phyloP scores from a whole-genome alignment of 2,329 filamentous ascomycete genomes.

The Talaromyces rugulosus region DNA sequence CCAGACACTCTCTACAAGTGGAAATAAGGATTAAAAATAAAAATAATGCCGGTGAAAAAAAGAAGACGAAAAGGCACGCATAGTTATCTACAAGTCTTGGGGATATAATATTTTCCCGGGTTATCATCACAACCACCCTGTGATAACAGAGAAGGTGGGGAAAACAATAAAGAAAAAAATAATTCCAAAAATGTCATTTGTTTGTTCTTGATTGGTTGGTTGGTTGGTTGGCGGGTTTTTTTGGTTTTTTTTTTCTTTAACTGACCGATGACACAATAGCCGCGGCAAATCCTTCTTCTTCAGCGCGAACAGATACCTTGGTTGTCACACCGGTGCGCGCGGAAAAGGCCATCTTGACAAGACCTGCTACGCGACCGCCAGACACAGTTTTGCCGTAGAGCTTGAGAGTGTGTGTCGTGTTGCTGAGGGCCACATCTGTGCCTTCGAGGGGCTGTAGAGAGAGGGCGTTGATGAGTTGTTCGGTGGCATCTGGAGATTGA shows the following conservation, averaged over 20 bases:
- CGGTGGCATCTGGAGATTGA: conserved; percentile 69
- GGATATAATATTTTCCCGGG: neutral
- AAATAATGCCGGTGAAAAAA: neutral
- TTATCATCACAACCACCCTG: neutral
- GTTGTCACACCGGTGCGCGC: conserved; percentile 91
- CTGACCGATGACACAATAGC: conserved; percentile 81
- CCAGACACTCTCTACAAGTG: neutral
- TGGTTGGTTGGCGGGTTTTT: neutral
- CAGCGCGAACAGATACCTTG: conserved; percentile 86
- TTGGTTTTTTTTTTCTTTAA: conserved; percentile 43
- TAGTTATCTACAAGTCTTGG: conserved; percentile 2
- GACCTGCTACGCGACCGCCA: conserved; percentile 82
- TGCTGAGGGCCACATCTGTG: conserved; percentile 82
- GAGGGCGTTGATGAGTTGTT: conserved; percentile 79
- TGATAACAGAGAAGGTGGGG: neutral
- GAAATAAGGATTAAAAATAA: neutral
- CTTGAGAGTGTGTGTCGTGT: conserved; percentile 90
- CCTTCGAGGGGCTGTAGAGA: conserved; percentile 92
- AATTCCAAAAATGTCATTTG: conserved; percentile 1
- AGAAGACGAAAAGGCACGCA: neutral
- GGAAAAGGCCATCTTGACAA: conserved; percentile 89
- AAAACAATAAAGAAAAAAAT: neutral
- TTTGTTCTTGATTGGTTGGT: neutral
- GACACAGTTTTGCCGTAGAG: conserved; percentile 91
- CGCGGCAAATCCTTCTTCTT: conserved; percentile 85